phyloP scores from a whole-genome alignment of 2,329 filamentous ascomycete genomes.

The Hypomyces rosellus region DNA sequence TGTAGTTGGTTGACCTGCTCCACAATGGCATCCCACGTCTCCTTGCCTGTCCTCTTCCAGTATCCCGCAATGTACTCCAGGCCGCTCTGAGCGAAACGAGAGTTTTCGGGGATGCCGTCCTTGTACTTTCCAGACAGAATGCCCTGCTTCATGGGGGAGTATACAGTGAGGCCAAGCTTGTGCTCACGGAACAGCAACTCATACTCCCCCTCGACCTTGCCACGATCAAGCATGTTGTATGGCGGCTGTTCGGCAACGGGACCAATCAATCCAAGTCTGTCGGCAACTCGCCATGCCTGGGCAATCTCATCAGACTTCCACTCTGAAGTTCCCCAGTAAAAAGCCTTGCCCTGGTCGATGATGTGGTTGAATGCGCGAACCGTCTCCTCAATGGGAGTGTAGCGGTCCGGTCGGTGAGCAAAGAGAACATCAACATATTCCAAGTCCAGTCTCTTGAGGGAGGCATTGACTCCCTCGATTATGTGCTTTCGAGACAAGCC shows the following conservation, averaged over 20 bases:
- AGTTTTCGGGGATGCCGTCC: slow-evolving; percentile 53
- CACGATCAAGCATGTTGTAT: slow-evolving; percentile 57
- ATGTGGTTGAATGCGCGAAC: slow-evolving; percentile 66
- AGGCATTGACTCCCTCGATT: slow-evolving; percentile 56
- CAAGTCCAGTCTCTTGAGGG: slow-evolving; percentile 50
- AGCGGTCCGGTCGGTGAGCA: slow-evolving; percentile 60
- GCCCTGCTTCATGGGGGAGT: slow-evolving; percentile 51
- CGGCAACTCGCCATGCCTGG: slow-evolving; percentile 54
- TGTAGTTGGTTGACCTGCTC: slow-evolving; percentile 53
- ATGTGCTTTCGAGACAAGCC: slow-evolving; percentile 65
- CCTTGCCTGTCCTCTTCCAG: slow-evolving; percentile 45
- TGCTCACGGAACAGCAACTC: slow-evolving; percentile 53
- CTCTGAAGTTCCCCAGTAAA: slow-evolving; percentile 67
- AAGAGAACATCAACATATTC: slow-evolving; percentile 63
- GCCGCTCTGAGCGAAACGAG: slow-evolving; percentile 49
- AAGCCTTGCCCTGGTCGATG: slow-evolving; percentile 59
- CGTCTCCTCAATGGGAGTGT: slow-evolving; percentile 64
- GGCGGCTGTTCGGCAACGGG: slow-evolving; percentile 61
- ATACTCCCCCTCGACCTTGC: slow-evolving; percentile 59
- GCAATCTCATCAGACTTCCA: slow-evolving; percentile 62
- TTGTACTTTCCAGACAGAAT: slow-evolving; percentile 64
- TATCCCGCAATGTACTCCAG: slow-evolving; percentile 50
- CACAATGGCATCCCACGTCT: slow-evolving; percentile 50
- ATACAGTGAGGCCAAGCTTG: slow-evolving; percentile 57
- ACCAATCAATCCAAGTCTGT: slow-evolving; percentile 54